Base-by-base conservation (phyloP, 2,329 filamentous ascomycete species). In the Colletotrichum gigasporum region DNA sequence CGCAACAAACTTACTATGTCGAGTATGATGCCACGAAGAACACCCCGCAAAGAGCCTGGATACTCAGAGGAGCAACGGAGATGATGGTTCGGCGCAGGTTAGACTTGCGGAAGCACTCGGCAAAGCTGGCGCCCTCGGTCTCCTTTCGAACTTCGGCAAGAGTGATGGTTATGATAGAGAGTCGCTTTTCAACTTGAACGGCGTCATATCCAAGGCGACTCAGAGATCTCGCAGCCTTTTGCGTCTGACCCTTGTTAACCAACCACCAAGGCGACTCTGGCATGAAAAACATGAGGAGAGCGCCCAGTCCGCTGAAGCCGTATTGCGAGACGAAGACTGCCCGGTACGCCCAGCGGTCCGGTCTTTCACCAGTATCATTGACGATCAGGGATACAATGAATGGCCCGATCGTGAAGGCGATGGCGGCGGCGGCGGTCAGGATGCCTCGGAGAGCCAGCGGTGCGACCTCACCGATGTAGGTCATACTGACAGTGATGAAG, bases 211-310 rank as follows among this genome's bases (percentile, higher is more conserved):
- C 74, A 3, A 79, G 72, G 4, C 72, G 67, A 66, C 69, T 69
- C 16, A 78, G 72, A 6, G 73, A 63, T 4, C 34, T 47, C 5
- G 55, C 55, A 14, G 60, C 60, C 54, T 60, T 63, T n/a, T 63
- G 45, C 47, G 39, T 63, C 8, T 53, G 66, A 18, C 72, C 76
- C 52, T 74, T 72, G 20, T 71, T 73, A 6, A 71, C 69, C 3
- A 82, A 71, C 78, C 77, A 83, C 63, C 79, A 74, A 12, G 81
- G 80, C 1, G 79, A 74, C 69, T 83, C 80, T 1, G 81, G 81
- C 59, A 83, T 74, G 24, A 64, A 66, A 37, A 54, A 50, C 10
- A 66, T 20, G 9, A 63, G 6, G 14, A 59, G 8, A 9, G 48
- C 39, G n/a, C 63, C 63, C 9, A 65, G 3, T 3, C 63, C 63